These are phyloP conservation scores for Penicillium canescens DNA, from an alignment of 495 filamentous ascomycete genomes.

Conservation along the genomic window DNA sequence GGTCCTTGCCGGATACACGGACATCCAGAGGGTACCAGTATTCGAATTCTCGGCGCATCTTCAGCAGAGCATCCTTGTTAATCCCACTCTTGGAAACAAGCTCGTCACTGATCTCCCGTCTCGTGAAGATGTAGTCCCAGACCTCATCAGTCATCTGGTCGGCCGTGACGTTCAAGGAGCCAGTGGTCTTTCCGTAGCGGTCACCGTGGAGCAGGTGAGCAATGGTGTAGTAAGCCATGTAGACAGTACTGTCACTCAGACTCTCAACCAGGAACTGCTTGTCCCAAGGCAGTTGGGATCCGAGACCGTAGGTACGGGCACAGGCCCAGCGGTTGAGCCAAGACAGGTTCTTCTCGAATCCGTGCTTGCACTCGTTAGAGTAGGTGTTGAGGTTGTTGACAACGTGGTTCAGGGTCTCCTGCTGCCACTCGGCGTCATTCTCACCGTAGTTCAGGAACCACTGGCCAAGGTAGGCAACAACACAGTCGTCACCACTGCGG, in stretches of 20 bases:
- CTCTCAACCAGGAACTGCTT: slow-evolving; percentile 87
- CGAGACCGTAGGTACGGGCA: slow-evolving; percentile 86
- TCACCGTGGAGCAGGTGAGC: slow-evolving; percentile 82
- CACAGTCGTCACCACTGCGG: slow-evolving; percentile 84
- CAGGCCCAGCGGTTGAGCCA: slow-evolving; percentile 98
- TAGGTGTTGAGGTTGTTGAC: slow-evolving; percentile 77
- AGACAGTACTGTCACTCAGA: slow-evolving; percentile 87
- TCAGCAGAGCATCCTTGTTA: slow-evolving; percentile 64
- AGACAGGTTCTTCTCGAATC: slow-evolving; percentile 77
- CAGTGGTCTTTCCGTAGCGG: slow-evolving; percentile 73
- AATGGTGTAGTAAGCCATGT: slow-evolving; percentile 97
- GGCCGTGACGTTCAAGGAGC: slow-evolving; percentile 64
- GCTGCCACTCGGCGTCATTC: slow-evolving; percentile 73
- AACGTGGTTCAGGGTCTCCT: slow-evolving; percentile 71
- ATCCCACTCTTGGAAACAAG: slow-evolving; percentile 66
- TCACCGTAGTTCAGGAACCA: slow-evolving; percentile 98
- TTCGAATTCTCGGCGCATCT: slow-evolving; percentile 86
- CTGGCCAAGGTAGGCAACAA: slow-evolving; percentile 90
- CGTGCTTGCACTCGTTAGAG: slow-evolving; percentile 74
- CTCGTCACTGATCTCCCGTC: slow-evolving; percentile 64
- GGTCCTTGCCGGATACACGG: slow-evolving; percentile 80
- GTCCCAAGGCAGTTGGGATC: slow-evolving; percentile 96
- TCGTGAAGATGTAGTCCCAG: slow-evolving; percentile 90
- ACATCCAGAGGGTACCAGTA: slow-evolving; percentile 97
- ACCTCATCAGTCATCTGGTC: slow-evolving; percentile 95